Evolutionary conservation across 805 yeast species (phyloP).

Genomic region (Naumovozyma dairenensis): DNA sequence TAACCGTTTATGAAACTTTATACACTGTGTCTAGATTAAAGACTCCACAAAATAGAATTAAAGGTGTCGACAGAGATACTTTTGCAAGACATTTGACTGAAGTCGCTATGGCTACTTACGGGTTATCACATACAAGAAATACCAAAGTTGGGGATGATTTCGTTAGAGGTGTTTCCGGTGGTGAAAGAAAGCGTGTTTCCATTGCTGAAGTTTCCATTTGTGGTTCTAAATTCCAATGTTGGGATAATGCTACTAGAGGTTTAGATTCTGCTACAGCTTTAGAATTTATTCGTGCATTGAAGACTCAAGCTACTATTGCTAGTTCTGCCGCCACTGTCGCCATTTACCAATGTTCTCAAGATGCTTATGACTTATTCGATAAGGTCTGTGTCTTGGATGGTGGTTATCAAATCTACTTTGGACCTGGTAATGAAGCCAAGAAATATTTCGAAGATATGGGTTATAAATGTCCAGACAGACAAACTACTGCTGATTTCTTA

Average conservation of each 20-base stretch:
- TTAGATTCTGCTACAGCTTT: slow-evolving; percentile 54
- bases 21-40: slow-evolving; percentile 44
- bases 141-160: slow-evolving; percentile 50
- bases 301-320: slow-evolving; percentile 39
- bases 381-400: slow-evolving; percentile 49
- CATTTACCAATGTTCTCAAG: slow-evolving; percentile 53
- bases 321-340: slow-evolving; percentile 51
- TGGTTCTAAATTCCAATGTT: slow-evolving; percentile 42
- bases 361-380: slow-evolving; percentile 54
- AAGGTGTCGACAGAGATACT: slow-evolving; percentile 39
- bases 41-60: slow-evolving; percentile 48
- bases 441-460: slow-evolving; percentile 45
- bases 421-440: slow-evolving; percentile 38
- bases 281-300: slow-evolving; percentile 46
- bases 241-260: slow-evolving; percentile 60
- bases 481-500: slow-evolving; percentile 50
- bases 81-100: slow-evolving; percentile 41
- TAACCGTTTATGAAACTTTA: slow-evolving; percentile 53
- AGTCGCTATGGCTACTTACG: slow-evolving; percentile 45
- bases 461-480: slow-evolving; percentile 45
- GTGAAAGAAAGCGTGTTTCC: slow-evolving; percentile 68
- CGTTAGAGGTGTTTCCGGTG: slow-evolving; percentile 58
- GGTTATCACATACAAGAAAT: slow-evolving; percentile 44
- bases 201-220: slow-evolving; percentile 52
- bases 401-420: slow-evolving; percentile 48